Evolutionary conservation across 2,329 filamentous ascomycete genomes (phyloP).

Genomic region (Byssothecium circinans): DNA sequence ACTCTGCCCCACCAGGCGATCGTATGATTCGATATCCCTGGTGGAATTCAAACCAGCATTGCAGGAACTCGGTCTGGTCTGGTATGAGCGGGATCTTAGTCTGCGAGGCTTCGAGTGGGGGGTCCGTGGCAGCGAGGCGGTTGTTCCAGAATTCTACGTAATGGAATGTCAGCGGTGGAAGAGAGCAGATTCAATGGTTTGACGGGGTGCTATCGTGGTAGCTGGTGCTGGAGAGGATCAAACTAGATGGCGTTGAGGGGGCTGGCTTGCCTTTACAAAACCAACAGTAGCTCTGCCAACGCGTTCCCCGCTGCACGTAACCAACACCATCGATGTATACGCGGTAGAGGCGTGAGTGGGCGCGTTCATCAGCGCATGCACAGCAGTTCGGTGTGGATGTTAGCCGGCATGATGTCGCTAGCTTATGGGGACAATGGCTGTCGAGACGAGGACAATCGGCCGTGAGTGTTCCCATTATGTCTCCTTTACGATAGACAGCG

Average conservation of each 20-base stretch:
- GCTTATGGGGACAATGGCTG: constrained; percentile 45
- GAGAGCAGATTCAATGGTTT: too few relatives aligned
- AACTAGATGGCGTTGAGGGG: background rate
- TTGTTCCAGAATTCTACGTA: constrained; percentile 52
- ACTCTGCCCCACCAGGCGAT: constrained; percentile 47
- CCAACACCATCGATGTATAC: constrained; percentile 56
- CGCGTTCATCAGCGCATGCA: constrained; percentile 45
- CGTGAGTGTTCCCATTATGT: constrained; percentile 44
- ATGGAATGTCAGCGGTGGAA: constrained; percentile 11
- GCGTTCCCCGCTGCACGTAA: constrained; percentile 50
- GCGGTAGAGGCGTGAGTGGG: constrained; percentile 48
- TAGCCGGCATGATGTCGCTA: constrained; percentile 47
- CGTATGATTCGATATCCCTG: constrained; percentile 48
- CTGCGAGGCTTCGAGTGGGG: constrained; percentile 45
- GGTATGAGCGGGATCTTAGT: constrained; percentile 52
- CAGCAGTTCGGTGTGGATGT: constrained; percentile 46
- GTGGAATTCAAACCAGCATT: constrained; percentile 54
- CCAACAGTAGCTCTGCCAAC: constrained; percentile 57
- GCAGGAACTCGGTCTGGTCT: constrained; percentile 51
- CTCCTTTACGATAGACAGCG: background rate
- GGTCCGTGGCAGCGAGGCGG: constrained; percentile 46
- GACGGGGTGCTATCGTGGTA: background rate
- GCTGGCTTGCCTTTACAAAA: constrained; percentile 48
- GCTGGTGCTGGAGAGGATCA: background rate
- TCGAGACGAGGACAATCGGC: constrained; percentile 40